Percentiles rank a stretch among this genome's conserved stretches.
These are phyloP conservation scores for Cladobotryum mycophilum DNA, from an alignment of 2,329 filamentous ascomycete species.

Conservation along the genomic window DNA sequence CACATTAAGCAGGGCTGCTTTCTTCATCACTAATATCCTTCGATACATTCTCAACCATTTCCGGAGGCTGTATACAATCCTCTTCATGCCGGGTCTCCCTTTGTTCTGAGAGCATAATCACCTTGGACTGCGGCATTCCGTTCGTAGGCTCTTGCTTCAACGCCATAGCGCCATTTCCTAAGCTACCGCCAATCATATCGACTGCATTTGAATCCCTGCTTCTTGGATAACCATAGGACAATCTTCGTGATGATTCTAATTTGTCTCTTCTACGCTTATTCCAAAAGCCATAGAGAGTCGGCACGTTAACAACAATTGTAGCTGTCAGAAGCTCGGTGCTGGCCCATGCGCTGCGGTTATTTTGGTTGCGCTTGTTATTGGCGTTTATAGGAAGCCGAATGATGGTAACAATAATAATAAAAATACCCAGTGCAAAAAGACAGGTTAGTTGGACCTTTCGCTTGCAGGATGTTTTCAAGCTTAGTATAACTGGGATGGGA, in stretches of 20 bases:
- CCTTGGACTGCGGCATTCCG: too few species aligned
- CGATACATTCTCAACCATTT: too few species aligned
- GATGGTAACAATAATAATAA: constrained; percentile 36
- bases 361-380: constrained; percentile 27
- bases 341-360: constrained; percentile 32
- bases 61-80: too few species aligned
- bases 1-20: too few species aligned
- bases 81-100: too few species aligned
- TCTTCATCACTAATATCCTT: too few species aligned
- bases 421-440: constrained; percentile 33
- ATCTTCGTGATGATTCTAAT: constrained; percentile 1
- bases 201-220: constrained; percentile 3
- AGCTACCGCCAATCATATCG: constrained; percentile 2
- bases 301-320: constrained; percentile 31
- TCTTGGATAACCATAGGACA: background rate
- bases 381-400: constrained; percentile 32
- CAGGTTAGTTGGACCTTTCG: constrained; percentile 26
- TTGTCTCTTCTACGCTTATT: constrained; percentile 21
- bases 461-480: constrained; percentile 21
- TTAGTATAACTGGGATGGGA: constrained; percentile 22
- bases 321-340: constrained; percentile 30
- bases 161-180: background rate
- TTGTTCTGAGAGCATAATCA: too few species aligned
- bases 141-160: background rate
- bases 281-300: constrained; percentile 30